These are phyloP conservation scores for Fusarium keratoplasticum DNA, from an alignment of 2,329 filamentous ascomycete species.

Conservation along the genomic window DNA sequence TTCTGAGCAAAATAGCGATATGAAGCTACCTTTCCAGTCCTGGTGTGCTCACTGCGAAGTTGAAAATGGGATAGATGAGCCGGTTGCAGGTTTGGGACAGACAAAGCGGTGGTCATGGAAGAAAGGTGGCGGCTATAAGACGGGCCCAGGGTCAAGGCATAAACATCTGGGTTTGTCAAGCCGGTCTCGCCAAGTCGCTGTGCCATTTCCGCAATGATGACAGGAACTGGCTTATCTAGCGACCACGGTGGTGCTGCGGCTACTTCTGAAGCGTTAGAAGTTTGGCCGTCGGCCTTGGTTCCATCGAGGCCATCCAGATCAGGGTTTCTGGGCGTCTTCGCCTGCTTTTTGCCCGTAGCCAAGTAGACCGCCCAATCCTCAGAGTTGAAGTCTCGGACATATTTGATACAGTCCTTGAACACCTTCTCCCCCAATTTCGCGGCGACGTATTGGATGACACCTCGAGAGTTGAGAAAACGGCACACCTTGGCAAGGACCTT, in stretches of 20 bases:
- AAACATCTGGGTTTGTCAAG: conserved; percentile 53
- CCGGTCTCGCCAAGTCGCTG: conserved; percentile 44
- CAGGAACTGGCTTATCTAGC: conserved; percentile 49
- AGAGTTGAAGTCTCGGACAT: conserved; percentile 64
- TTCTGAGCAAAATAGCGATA: conserved; percentile 47
- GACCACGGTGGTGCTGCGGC: conserved; percentile 48
- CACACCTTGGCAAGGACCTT: conserved; percentile 69
- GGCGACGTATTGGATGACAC: conserved; percentile 67
- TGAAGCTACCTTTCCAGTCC: conserved; percentile 52
- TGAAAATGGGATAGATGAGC: conserved; percentile 49
- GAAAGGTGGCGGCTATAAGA: conserved; percentile 54
- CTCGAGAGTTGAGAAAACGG: conserved; percentile 67
- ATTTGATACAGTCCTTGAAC: conserved; percentile 73
- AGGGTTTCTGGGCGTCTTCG: conserved; percentile 34
- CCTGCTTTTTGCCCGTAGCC: conserved; percentile 58
- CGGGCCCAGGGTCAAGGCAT: conserved; percentile 50
- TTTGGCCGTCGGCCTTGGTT: conserved; percentile 34
- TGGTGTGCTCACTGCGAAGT: conserved; percentile 50
- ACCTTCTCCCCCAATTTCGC: conserved; percentile 65
- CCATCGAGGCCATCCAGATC: conserved; percentile 44
- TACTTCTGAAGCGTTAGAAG: conserved; percentile 41
- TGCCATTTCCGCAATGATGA: conserved; percentile 47
- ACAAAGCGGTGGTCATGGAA: conserved; percentile 51
- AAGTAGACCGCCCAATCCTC: conserved; percentile 69
- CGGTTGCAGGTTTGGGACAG: conserved; percentile 49